Conservation (phyloP, 352 stramenopile genomes). For the Globisporangium paddicum region DNA sequence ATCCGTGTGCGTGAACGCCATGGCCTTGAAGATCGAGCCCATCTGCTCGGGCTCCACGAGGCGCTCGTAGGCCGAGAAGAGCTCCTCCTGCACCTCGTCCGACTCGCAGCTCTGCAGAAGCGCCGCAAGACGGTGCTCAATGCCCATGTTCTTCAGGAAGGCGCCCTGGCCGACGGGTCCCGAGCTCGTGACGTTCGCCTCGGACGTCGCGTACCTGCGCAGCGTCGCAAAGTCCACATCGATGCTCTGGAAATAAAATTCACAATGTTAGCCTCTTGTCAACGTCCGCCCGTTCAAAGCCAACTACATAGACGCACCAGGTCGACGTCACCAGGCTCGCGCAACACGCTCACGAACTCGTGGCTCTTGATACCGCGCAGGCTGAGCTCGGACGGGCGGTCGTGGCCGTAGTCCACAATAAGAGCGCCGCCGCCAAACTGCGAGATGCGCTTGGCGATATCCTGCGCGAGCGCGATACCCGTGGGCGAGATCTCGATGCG, state of each 20-base stretch:
- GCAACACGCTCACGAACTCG: slow-evolving; percentile 91
- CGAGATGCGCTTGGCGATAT: slow-evolving; percentile 88
- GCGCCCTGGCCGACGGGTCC: slow-evolving; percentile 89
- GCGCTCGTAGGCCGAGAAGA: slow-evolving; percentile 91
- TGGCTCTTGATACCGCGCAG: slow-evolving; percentile 94
- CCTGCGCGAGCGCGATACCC: slow-evolving; percentile 88
- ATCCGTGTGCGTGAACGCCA: slow-evolving; percentile 76
- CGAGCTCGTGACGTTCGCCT: slow-evolving; percentile 63
- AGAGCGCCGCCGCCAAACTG: slow-evolving; percentile 84
- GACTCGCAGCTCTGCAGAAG: slow-evolving; percentile 84
- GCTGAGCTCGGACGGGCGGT: slow-evolving; percentile 86
- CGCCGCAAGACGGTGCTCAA: slow-evolving; percentile 88
- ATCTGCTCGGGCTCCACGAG: slow-evolving; percentile 92
- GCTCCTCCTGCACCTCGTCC: slow-evolving; percentile 83
- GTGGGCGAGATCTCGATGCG: slow-evolving; percentile 94
- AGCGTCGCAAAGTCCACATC: slow-evolving; percentile 88
- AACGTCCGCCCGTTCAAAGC: slow-evolving; percentile 12
- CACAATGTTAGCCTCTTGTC: neutral
- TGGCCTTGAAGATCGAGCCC: slow-evolving; percentile 93
- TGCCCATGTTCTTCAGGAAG: slow-evolving; percentile 95
- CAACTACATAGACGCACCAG: slow-evolving; percentile 25
- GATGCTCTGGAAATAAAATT: slow-evolving; percentile 44
- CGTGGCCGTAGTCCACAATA: slow-evolving; percentile 95
- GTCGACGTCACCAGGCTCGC: slow-evolving; percentile 91
- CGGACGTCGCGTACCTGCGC: slow-evolving; percentile 50